Percentiles rank a stretch among this genome's conserved stretches.
These are phyloP conservation scores for Metarhizium rileyi DNA, from an alignment of 2,329 filamentous ascomycete species.

Conservation along the genomic window DNA sequence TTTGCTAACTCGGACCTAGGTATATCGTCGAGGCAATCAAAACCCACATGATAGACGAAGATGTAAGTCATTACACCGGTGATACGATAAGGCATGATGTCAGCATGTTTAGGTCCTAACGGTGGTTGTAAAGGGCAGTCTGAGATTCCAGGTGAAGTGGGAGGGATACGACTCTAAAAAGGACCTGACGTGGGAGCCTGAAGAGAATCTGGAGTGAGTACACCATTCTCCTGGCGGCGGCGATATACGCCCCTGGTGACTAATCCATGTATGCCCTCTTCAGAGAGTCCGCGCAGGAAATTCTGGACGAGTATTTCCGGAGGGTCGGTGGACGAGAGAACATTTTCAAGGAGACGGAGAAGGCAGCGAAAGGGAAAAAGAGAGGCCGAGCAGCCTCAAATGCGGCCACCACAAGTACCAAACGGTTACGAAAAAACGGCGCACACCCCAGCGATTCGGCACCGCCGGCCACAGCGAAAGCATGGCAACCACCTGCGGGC, in stretches of 20 bases:
- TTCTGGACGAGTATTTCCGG: constrained; percentile 55
- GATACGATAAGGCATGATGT: not conserved
- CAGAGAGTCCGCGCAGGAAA: constrained; percentile 47
- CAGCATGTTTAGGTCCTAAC: constrained; percentile 5
- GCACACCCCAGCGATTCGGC: constrained; percentile 39
- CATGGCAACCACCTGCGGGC: constrained; percentile 60
- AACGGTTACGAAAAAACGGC: constrained; percentile 37
- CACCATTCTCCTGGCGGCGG: not conserved
- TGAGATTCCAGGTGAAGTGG: constrained; percentile 70
- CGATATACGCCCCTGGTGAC: not conserved
- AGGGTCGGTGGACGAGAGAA: constrained; percentile 53
- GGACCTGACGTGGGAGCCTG: constrained; percentile 72
- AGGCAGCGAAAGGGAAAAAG: constrained; percentile 46
- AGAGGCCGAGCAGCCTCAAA: constrained; percentile 37
- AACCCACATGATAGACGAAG: constrained; percentile 50
- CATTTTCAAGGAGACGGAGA: constrained; percentile 41
- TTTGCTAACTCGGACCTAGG: constrained; percentile 28
- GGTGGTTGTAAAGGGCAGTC: constrained; percentile 27
- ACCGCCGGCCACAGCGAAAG: constrained; percentile 35
- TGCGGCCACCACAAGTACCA: constrained; percentile 27
- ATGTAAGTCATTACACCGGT: constrained; percentile 28
- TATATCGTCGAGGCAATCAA: constrained; percentile 68
- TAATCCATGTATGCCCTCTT: not conserved
- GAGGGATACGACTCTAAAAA: constrained; percentile 61
- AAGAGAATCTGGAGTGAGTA: constrained; percentile 45